Base-by-base conservation (phyloP, 2,329 filamentous ascomycete species). In the Sordariomycetes sp. region DNA sequence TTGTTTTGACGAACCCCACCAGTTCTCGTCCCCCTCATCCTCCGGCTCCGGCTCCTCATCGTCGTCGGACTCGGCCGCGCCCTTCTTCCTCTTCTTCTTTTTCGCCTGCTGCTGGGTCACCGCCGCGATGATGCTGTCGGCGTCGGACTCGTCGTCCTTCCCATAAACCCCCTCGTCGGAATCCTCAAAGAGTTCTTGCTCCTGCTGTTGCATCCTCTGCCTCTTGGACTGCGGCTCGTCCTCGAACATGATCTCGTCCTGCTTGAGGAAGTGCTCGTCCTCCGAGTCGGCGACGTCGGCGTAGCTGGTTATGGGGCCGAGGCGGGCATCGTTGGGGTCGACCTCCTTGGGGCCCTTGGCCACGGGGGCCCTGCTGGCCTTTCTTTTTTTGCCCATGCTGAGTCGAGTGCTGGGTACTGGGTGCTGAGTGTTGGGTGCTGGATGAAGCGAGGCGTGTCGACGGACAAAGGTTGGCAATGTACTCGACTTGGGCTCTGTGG, bases 251-350 rank as follows among this genome's bases (percentile, higher is more conserved):
- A 99, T 85, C 68, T 89, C 87, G 72, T 99, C 94, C 63, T 88
- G 83, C 62, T 92, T 87, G 60, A 92, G 78, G 66, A 93, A 90
- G 70, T 96, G 96, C 69, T 96, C 90, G 71, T 99, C 94, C 70
- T 96, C 90, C 1, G 91, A 95, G 70, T 97, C 87, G 63, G 92
- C 90, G 65, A 99, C 87, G 72, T 96, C 90, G 71, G 93, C 86
- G 71, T 81, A 93, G 2, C 82, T 86, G 53, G 71, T 77, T 65
- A 86, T 75, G 24, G 76, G 76, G 25, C 78, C 79, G 18, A 91
- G 79, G 57, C 84, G 83, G 40, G 86, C 82, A 62, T 86, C 83
- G 35, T 74, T 72, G 54, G 76, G 67, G 66, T 86, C 73, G 60
- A 82, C 67, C 37, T 83, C 82, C 61, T 76, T 77, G 3, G 81